Evolutionary conservation across 257 asterid species (phyloP), one percentile per base, ranked within the genome.

Genomic region (Nicotiana tomentosiformis): DNA sequence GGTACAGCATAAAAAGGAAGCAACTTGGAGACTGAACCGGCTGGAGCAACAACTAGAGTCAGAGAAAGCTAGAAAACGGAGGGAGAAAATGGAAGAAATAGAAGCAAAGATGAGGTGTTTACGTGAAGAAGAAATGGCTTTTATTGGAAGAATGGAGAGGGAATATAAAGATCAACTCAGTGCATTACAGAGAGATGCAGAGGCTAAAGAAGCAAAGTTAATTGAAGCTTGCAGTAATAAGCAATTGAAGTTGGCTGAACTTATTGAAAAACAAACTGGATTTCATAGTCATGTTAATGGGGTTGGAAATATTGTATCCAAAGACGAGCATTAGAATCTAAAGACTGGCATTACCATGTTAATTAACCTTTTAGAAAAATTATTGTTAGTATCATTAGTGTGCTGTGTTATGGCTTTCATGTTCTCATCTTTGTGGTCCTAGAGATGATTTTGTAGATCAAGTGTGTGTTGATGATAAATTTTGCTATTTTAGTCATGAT

Each of bases 31-130:
- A 87, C 89, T 92, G 89, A 93, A 62, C 84, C 82, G 92, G 87
- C 79, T 94, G 84, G 98, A 92, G 88, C 97, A 91, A 87, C 93
- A 93, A 87, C 85, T 93, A 85, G 95, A 88, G 46, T 83, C 93
- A 46, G 96, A 92, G 89, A 94, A 93, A 84, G 85, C 85, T 49
- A 86, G 97, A 87, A 92, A 91, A 86, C 82, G 86, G 87, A 89
- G 80, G 83, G 95, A 91, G 88, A 90, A 86, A 37, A 87, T 61
- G 89, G 97, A 91, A 85, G 92, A 92, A 83, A 87, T 90, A 7
- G 95, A 93, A 62, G 88, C 83, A 81, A 88, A 82, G 90, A 88
- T 90, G 70, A 39, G 89, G 87, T 37, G 90, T 7, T 49, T 93
- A 81, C 87, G 90, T 69, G 96, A 93, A 57, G 96, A 92, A 83